Base-by-base conservation (phyloP, 129 eudicot species). In the Chrysanthemum makinoi region DNA sequence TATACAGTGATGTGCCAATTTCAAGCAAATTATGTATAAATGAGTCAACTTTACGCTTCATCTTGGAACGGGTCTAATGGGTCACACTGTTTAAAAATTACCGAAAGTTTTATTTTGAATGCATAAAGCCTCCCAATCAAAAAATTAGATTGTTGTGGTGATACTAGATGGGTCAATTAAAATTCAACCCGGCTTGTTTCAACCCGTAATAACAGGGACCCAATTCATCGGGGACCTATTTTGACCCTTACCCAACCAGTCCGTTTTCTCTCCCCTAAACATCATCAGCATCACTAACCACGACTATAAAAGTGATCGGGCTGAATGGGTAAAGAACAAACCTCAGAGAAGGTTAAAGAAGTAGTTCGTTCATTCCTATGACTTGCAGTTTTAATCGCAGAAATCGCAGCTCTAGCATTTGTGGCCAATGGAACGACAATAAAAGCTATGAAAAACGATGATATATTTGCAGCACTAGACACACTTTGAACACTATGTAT, bases 291-390 rank as follows among this genome's bases (percentile, higher is more conserved):
- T 52, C 58, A 75, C 24, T 30, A 17, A 44, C 39, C 8, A 73
- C 18, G 22, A 12, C 1, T 46, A 72, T 72, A 39, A 39, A 39
- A 39, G 46, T 39, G 10, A 30, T 30, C 35, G 35, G 7, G 46
- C 46, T 1, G 11, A 76, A 72, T 46, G 56, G 56, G 35, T n/a
- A 72, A 70, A n/a, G 62, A 62, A 82, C 70, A 35, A 59, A 86
- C 96, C 96, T 89, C 96, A 0, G 92, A 89, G 75, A 89, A 86
- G 68, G 96, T 84, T 80, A 86, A 80, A 50, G 96, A 89, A 72
- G 80, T 82, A 10, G 85, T 78, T 70, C 80, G 78, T 35, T 53
- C 54, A 46, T 78, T 84, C 80, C 69, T 78, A 72, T 69, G 17
- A 8, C 86, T 70, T 30, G 81, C 89, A 24, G 84, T 74, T 65